A percentile compares a stretch with the other conserved stretches of the same genome.
Evolutionary conservation across 352 stramenopile species (phyloP).

Genomic region (Pythium rishiriense): DNA sequence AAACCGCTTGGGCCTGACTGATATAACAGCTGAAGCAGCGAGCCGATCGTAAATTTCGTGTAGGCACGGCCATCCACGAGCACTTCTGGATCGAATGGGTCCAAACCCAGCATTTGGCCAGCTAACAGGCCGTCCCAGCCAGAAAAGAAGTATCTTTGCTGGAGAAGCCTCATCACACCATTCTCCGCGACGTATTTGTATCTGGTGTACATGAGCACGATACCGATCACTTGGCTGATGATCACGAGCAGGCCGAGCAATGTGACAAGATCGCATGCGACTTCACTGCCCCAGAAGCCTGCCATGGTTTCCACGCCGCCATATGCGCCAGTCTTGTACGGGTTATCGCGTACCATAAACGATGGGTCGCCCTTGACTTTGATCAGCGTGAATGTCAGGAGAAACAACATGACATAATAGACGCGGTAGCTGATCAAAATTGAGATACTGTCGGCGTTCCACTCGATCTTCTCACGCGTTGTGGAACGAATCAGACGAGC

Average conservation of each 20-base stretch:
- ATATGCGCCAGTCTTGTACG: constrained; percentile 37
- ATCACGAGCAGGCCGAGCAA: constrained; percentile 39
- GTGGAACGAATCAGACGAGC: constrained; percentile 37
- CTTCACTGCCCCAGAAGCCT: constrained; percentile 55
- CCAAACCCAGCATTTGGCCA: constrained; percentile 45
- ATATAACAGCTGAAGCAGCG: constrained; percentile 49
- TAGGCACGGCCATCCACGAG: constrained; percentile 23
- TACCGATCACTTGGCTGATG: constrained; percentile 29
- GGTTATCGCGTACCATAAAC: constrained; percentile 41
- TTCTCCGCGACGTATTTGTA: constrained; percentile 48
- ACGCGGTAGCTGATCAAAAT: constrained; percentile 57
- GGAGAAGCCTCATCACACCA: constrained; percentile 42
- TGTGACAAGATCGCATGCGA: constrained; percentile 48
- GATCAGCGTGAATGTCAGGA: constrained; percentile 42
- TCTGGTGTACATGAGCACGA: constrained; percentile 32
- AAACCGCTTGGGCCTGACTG: constrained; percentile 49
- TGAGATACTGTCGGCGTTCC: constrained; percentile 46
- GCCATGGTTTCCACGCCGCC: constrained; percentile 38
- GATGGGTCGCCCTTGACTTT: constrained; percentile 36
- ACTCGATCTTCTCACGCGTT: constrained; percentile 39
- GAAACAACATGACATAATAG: constrained; percentile 52
- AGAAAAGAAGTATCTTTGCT: constrained; percentile 52
- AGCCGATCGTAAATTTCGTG: constrained; percentile 42
- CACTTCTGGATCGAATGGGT: constrained; percentile 33
- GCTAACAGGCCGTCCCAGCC: constrained; percentile 48